Evolutionary conservation across 2,329 filamentous ascomycete genomes (phyloP).

Genomic region (Penicillium sp.): DNA sequence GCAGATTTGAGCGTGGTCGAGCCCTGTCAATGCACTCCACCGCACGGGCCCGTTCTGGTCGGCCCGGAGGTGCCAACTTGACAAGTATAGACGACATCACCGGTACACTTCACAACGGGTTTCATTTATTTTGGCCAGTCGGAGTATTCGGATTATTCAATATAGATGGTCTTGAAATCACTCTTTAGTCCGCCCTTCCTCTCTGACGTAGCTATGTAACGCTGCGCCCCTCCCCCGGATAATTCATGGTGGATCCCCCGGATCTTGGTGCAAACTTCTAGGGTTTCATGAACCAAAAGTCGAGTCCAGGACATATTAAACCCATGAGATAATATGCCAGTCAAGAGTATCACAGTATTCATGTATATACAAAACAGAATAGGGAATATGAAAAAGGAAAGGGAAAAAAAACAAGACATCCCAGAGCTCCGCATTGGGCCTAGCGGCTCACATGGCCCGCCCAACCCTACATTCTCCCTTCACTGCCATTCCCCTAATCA

Average conservation of each 20-base stretch:
- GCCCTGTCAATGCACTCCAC: background rate
- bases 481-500: background rate
- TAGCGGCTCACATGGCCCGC: slow-evolving; percentile 19
- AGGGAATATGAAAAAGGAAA: background rate
- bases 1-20: slow-evolving; percentile 17
- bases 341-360: background rate
- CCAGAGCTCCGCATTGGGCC: slow-evolving; percentile 12
- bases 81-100: too few species aligned
- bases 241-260: background rate
- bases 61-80: background rate
- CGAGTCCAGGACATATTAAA: background rate
- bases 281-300: slow-evolving; percentile 1
- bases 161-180: background rate
- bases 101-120: too few species aligned
- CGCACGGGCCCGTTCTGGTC: background rate
- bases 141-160: background rate
- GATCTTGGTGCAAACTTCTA: slow-evolving; percentile 1
- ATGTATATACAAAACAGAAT: background rate
- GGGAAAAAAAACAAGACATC: background rate
- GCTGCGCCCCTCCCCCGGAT: background rate
- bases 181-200: background rate
- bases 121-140: too few species aligned
- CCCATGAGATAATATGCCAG: background rate
- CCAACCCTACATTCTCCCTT: slow-evolving; percentile 22
- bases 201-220: slow-evolving; percentile 3